phyloP scores from a whole-genome alignment of 1,139 yeast species.

The Pichia sp. region DNA sequence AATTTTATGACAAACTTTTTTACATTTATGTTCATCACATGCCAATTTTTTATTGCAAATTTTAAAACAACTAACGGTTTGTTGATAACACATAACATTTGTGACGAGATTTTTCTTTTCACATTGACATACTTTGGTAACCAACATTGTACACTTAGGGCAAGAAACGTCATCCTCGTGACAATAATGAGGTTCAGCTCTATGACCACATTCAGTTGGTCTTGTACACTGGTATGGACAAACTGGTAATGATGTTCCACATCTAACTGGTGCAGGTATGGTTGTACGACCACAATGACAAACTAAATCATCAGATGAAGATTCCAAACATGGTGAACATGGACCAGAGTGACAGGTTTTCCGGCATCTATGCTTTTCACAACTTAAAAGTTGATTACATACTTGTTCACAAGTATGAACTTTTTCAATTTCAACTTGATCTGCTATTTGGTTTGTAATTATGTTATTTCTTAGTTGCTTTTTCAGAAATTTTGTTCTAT shows the following conservation, averaged over 20 bases:
- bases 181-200: constrained; percentile 65
- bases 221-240: constrained; percentile 68
- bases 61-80: constrained; percentile 64
- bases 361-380: constrained; percentile 69
- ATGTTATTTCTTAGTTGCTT: constrained; percentile 39
- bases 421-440: constrained; percentile 62
- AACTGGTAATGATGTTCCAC: constrained; percentile 67
- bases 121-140: constrained; percentile 64
- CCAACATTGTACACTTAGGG: constrained; percentile 70
- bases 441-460: constrained; percentile 24
- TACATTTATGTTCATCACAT: constrained; percentile 66
- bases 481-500: constrained; percentile 52
- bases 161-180: constrained; percentile 60
- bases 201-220: constrained; percentile 66
- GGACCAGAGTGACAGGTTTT: constrained; percentile 79
- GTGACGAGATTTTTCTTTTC: constrained; percentile 49
- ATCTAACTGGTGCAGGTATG: constrained; percentile 79
- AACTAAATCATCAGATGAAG: constrained; percentile 70
- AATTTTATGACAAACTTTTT: constrained; percentile 44
- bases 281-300: constrained; percentile 84
- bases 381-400: constrained; percentile 60
- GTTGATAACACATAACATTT: constrained; percentile 67
- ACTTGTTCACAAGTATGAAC: constrained; percentile 68
- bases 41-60: constrained; percentile 50
- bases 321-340: constrained; percentile 79